Conservation (phyloP, 1,284 basidiomycete species). For the Flammula alnicola region DNA sequence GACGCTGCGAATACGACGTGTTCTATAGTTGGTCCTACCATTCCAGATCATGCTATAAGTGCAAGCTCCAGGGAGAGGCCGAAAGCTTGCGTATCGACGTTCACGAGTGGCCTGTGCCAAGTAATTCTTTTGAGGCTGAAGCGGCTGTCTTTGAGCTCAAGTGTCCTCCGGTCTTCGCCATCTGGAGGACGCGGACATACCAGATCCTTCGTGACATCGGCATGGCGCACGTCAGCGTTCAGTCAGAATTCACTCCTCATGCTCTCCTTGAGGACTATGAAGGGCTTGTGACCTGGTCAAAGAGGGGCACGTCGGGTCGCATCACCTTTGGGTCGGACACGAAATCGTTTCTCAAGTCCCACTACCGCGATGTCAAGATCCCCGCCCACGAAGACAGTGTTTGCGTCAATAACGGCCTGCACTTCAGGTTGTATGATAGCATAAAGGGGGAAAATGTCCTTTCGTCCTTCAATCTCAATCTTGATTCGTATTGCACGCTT, state of each 20-base stretch:
- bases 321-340: slow-evolving; percentile 44
- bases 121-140: slow-evolving; percentile 24
- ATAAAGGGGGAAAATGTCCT: neutral
- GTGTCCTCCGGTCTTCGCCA: slow-evolving; percentile 42
- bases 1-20: neutral
- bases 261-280: slow-evolving; percentile 2
- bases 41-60: slow-evolving; percentile 34
- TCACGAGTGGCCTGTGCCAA: slow-evolving; percentile 57
- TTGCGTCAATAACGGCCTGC: slow-evolving; percentile 41
- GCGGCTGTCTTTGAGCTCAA: slow-evolving; percentile 49
- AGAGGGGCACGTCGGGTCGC: slow-evolving; percentile 8
- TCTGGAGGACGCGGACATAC: slow-evolving; percentile 50
- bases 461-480: slow-evolving; percentile 1
- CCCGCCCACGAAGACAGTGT: slow-evolving; percentile 29
- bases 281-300: slow-evolving; percentile 6
- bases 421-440: slow-evolving; percentile 31
- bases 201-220: slow-evolving; percentile 40
- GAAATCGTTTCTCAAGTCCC: slow-evolving; percentile 43
- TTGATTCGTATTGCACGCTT: slow-evolving; percentile 32
- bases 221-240: slow-evolving; percentile 12
- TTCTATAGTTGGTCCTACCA: neutral
- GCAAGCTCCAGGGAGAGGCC: slow-evolving; percentile 29
- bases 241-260: neutral
- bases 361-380: slow-evolving; percentile 37
- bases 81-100: slow-evolving; percentile 37